Evolutionary conservation across 352 stramenopile species (phyloP).

Genomic region (Pythium monospermum): DNA sequence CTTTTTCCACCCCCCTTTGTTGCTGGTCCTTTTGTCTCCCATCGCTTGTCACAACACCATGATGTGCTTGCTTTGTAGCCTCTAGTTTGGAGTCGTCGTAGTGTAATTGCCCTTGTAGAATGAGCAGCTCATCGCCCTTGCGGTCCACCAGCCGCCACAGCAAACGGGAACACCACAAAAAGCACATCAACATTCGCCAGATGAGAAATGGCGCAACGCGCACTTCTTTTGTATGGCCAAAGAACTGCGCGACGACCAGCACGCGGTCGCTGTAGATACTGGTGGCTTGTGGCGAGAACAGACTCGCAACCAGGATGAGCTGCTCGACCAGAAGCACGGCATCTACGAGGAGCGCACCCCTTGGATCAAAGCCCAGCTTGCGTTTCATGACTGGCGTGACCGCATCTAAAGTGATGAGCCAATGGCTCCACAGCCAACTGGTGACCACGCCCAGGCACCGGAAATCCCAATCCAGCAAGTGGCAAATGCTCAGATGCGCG

Average conservation of each 20-base stretch:
- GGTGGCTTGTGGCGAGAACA: not conserved
- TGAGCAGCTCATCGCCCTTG: constrained; percentile 10
- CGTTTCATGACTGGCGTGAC: constrained; percentile 7
- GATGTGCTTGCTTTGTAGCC: too few relatives aligned
- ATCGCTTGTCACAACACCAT: too few relatives aligned
- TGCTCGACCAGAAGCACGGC: not conserved
- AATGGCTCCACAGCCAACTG: constrained; percentile 18
- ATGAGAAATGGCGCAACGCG: not conserved
- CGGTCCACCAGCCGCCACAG: constrained; percentile 1
- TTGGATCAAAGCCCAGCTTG: not conserved
- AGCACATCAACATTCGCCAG: not conserved
- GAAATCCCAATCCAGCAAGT: constrained; percentile 12
- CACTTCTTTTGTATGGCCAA: not conserved
- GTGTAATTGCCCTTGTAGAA: constrained; percentile 8
- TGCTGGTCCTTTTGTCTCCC: too few relatives aligned
- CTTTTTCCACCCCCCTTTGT: too few relatives aligned
- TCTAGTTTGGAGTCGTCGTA: too few relatives aligned
- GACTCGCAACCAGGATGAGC: not conserved
- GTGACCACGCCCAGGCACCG: constrained; percentile 10
- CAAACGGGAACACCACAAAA: constrained; percentile 1
- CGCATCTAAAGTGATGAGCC: constrained; percentile 15
- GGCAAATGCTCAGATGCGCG: constrained; percentile 13
- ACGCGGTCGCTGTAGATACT: not conserved
- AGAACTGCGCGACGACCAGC: not conserved
- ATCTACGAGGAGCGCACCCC: not conserved